Evolutionary conservation across 129 eudicot species (phyloP).

Genomic region (Artemisia tridentata): DNA sequence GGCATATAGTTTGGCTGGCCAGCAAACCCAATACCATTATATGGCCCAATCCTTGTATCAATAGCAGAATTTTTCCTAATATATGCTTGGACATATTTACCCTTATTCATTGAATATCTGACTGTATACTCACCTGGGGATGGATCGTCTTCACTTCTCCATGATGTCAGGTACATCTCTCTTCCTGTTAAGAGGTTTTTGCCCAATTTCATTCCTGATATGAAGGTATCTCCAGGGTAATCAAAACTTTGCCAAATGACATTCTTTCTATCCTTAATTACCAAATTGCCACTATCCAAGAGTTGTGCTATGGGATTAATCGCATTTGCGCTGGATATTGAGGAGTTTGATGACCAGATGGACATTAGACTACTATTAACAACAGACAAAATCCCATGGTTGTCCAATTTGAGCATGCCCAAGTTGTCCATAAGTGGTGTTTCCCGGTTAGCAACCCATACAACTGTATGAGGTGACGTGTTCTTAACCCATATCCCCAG

Average conservation of each 20-base stretch:
- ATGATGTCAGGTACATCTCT: slow-evolving; percentile 12
- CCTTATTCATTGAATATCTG: slow-evolving; percentile 1
- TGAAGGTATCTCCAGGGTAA: slow-evolving; percentile 22
- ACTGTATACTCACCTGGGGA: slow-evolving; percentile 19
- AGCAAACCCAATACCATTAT: slow-evolving; percentile 14
- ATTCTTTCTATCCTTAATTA: slow-evolving; percentile 5
- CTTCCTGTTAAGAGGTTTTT: slow-evolving; percentile 19
- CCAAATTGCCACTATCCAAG: slow-evolving; percentile 32
- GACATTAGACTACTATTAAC: too few relatives aligned
- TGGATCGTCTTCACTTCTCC: slow-evolving; percentile 29
- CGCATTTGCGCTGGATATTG: not conserved
- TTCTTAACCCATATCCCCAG: not conserved
- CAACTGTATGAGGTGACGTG: not conserved
- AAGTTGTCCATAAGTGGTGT: not conserved
- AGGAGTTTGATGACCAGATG: not conserved
- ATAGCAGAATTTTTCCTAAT: slow-evolving; percentile 13
- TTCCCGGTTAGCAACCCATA: not conserved
- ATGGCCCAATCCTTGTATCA: slow-evolving; percentile 17
- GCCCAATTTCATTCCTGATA: slow-evolving; percentile 14
- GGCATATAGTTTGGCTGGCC: slow-evolving; percentile 4
- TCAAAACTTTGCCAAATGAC: slow-evolving; percentile 19
- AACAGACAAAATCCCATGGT: too few relatives aligned
- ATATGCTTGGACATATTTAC: slow-evolving; percentile 17
- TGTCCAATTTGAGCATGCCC: not conserved
- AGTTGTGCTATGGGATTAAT: slow-evolving; percentile 8